phyloP scores from a whole-genome alignment of 352 stramenopile species.

The Pythium chondricola region DNA sequence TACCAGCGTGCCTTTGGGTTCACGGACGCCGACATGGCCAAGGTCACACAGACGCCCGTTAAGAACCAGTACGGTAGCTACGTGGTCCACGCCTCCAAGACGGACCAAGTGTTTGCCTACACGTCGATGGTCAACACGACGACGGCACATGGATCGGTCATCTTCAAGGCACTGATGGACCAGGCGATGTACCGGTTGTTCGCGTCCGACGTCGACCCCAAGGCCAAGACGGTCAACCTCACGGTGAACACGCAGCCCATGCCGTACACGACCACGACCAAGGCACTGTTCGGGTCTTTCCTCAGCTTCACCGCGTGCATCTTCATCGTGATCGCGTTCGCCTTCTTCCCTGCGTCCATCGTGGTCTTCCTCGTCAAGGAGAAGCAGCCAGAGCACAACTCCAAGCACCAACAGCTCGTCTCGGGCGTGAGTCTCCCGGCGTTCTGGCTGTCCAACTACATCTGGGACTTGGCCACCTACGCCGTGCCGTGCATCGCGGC shows the following conservation, averaged over 20 bases:
- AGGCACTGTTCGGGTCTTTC: constrained; percentile 32
- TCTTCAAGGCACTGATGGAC: constrained; percentile 53
- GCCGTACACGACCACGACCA: constrained; percentile 30
- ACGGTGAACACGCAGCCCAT: constrained; percentile 46
- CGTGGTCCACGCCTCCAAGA: constrained; percentile 21
- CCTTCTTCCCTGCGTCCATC: constrained; percentile 84
- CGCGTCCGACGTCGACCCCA: constrained; percentile 12
- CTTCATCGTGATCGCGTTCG: constrained; percentile 85
- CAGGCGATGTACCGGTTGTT: constrained; percentile 37
- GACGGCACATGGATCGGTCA: constrained; percentile 25
- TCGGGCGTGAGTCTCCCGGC: constrained; percentile 81
- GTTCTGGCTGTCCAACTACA: constrained; percentile 94
- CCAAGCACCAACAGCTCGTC: constrained; percentile 92
- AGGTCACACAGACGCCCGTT: background rate
- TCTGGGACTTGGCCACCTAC: constrained; percentile 89
- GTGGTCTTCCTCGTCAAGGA: constrained; percentile 93
- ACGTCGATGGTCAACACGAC: constrained; percentile 47
- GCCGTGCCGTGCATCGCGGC: constrained; percentile 45
- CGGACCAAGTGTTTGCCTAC: constrained; percentile 33
- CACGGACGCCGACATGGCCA: constrained; percentile 1
- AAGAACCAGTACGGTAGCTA: constrained; percentile 33
- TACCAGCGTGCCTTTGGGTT: constrained; percentile 29
- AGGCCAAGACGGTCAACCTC: constrained; percentile 18
- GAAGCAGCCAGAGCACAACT: constrained; percentile 58
- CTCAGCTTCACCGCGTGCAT: constrained; percentile 43